phyloP scores from a whole-genome alignment of 1,284 basidiomycete species.

The Cerrena zonata region DNA sequence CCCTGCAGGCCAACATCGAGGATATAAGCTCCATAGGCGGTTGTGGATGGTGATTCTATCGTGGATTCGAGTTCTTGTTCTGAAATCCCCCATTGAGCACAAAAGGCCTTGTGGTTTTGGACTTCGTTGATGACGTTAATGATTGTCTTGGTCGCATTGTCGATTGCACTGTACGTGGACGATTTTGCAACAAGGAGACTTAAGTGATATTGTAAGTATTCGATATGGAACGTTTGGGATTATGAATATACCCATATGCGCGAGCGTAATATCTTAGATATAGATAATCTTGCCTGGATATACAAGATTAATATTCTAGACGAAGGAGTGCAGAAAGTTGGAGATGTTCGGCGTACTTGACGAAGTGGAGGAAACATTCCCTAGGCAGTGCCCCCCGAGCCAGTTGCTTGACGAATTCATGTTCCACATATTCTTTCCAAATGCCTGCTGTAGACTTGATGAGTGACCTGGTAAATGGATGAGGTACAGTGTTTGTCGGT shows the following conservation, averaged over 20 bases:
- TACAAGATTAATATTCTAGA: not conserved
- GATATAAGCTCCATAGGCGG: constrained; percentile 83
- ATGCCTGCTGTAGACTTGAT: constrained; percentile 50
- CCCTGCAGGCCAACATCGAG: constrained; percentile 73
- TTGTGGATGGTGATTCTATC: constrained; percentile 65
- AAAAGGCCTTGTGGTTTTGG: constrained; percentile 68
- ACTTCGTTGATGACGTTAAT: constrained; percentile 66
- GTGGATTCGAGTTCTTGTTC: constrained; percentile 54
- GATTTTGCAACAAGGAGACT: constrained; percentile 79
- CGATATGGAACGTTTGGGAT: not conserved
- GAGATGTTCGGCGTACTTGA: constrained; percentile 70
- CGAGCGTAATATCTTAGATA: constrained; percentile 77
- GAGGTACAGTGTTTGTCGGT: constrained; percentile 55
- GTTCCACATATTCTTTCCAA: constrained; percentile 78
- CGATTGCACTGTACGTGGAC: constrained; percentile 58
- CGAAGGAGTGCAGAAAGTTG: no score
- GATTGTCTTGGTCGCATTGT: constrained; percentile 62
- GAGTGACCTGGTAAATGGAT: constrained; percentile 65
- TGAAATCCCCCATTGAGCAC: constrained; percentile 63
- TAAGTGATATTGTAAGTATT: not conserved
- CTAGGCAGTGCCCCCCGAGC: constrained; percentile 65
- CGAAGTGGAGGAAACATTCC: constrained; percentile 77
- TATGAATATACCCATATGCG: constrained; percentile 52
- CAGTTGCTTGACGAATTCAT: constrained; percentile 76
- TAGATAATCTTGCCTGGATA: constrained; percentile 66